Evolutionary conservation across 768 basidiomycete species (phyloP), one percentile per base, ranked within the genome.

Genomic region (Panaeolus papilionaceus): DNA sequence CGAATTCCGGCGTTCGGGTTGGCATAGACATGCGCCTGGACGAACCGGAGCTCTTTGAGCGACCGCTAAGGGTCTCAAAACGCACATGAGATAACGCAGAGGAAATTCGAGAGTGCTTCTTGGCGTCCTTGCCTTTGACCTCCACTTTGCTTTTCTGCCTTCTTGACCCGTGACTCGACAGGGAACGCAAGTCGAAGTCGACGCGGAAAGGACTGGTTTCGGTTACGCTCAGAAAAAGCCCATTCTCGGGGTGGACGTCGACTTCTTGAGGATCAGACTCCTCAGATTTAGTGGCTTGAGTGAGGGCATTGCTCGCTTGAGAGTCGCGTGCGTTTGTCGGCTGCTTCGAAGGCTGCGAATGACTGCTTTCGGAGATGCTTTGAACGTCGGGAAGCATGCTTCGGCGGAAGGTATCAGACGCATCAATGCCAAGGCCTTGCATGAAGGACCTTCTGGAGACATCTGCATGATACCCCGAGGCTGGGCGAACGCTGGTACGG

Each of bases 141-240:
- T 11, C 33, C 33, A 10, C 28, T 14, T 58, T 28, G 14, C 11
- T 16, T 7, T 33, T 33, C 26, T 58, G 8, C 33, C 33, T 58
- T 37, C 54, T 33, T 6, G 54, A 58, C 3, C 26, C 26, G 3
- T 33, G 28, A 16, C 26, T 58, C 14, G 26, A 33, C 16, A 62
- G 8, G 12, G 71, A 72, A 12, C 62, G 44, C 45, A 68, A 68
- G 23, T 73, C 75, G 58, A 85, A 80, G 38, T 85, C 82, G 44
- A 86, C 74, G 40, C 74, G 77, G 73, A 86, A 86, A 3, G 86
- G 85, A 74, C 83, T 86, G n/a, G 78, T 77, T 63, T 75, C 72
- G 26, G 79, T 79, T 40, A 84, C 78, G 64, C 73, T 73, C 45
- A 84, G 77, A 61, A 79, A 76, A 2, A 69, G 69, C 3, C 61